phyloP scores from a whole-genome alignment of 257 asterid species.

The Lithospermum erythrorhizon region DNA sequence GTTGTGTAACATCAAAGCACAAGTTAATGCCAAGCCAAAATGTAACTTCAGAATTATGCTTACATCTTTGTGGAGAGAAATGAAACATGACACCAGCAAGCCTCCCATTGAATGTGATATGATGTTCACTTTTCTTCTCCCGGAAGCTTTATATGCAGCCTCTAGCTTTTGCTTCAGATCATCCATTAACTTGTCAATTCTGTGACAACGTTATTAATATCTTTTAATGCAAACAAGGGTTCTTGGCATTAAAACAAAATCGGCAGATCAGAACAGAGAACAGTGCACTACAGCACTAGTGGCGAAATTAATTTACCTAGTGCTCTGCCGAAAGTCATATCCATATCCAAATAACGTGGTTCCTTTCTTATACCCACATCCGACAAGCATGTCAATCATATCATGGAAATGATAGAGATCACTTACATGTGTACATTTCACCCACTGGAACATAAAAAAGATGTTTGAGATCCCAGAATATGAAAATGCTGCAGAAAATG shows the following conservation, averaged over 20 bases:
- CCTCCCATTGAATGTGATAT: constrained; percentile 95
- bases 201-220: constrained; percentile 21
- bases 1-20: not conserved
- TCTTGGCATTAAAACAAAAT: not conserved
- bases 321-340: constrained; percentile 93
- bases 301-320: constrained; percentile 40
- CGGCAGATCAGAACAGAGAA: constrained; percentile 10
- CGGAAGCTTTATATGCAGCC: constrained; percentile 77
- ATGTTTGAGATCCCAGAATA: constrained; percentile 8
- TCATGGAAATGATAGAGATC: constrained; percentile 80
- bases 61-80: constrained; percentile 59
- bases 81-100: constrained; percentile 62
- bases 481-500: not conserved
- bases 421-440: constrained; percentile 52
- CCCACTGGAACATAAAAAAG: constrained; percentile 40
- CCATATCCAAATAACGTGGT: constrained; percentile 88
- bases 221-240: constrained; percentile 2
- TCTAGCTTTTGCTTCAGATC: constrained; percentile 59
- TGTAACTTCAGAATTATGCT: constrained; percentile 17
- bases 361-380: constrained; percentile 87
- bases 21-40: not conserved
- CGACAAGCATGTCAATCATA: constrained; percentile 94
- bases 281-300: constrained; percentile 9
- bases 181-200: constrained; percentile 66
- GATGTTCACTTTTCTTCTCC: constrained; percentile 81